These are phyloP conservation scores for Boletus rufocinnamomeus DNA, from an alignment of 768 basidiomycete genomes.

Conservation along the genomic window DNA sequence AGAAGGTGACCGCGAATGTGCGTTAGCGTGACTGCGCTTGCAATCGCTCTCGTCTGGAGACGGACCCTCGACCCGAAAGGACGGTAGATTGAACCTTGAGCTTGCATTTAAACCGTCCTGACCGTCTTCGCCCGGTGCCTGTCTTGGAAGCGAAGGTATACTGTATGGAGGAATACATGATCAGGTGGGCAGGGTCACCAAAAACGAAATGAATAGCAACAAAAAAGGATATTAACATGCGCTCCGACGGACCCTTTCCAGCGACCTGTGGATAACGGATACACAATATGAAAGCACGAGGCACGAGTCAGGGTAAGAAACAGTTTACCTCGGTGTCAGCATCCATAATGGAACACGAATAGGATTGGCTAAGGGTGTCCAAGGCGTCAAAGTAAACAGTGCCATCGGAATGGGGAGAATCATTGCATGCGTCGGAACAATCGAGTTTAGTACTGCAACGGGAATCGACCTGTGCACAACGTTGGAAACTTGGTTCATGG, in stretches of 20 bases:
- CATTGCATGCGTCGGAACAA: conserved; percentile 5
- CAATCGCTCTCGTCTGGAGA: conserved; percentile 10
- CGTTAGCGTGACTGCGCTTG: neutral
- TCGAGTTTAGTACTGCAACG: neutral
- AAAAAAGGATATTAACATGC: conserved; percentile 19
- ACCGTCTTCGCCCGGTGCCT: conserved; percentile 6
- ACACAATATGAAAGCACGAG: conserved; percentile 2
- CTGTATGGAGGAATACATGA: conserved; percentile 11
- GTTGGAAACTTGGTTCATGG: neutral
- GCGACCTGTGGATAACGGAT: conserved; percentile 5
- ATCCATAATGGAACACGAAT: conserved; percentile 5
- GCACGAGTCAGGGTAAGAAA: neutral
- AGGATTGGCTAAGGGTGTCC: conserved; percentile 15
- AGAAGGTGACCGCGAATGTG: conserved; percentile 5
- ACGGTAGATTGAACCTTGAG: conserved; percentile 22
- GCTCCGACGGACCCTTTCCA: conserved; percentile 12
- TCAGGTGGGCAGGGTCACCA: conserved; percentile 15
- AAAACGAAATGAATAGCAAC: conserved; percentile 9
- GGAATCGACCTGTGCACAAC: conserved; percentile 10
- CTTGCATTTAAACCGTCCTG: conserved; percentile 4
- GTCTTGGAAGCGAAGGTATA: neutral
- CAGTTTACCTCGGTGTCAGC: conserved; percentile 14
- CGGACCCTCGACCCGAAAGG: conserved; percentile 21
- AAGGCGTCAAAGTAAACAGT: conserved; percentile 32
- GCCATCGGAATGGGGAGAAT: conserved; percentile 12